Percentiles rank a stretch among this genome's conserved stretches.
phyloP scores from a whole-genome alignment of 352 stramenopile species.

The Phytophthora tubulina region DNA sequence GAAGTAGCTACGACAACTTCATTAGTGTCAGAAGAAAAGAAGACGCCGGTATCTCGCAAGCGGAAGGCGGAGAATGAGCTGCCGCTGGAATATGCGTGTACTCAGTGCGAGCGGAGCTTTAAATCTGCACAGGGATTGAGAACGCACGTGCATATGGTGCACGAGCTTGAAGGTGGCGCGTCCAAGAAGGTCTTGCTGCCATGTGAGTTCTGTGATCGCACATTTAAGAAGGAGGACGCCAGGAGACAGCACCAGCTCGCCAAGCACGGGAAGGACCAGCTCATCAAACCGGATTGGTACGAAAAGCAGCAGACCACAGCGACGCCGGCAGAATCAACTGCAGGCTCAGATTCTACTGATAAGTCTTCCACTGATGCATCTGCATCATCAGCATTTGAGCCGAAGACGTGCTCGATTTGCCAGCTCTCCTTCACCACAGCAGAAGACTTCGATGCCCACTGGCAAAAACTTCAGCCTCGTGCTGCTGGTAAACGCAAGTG shows the following conservation, averaged over 20 bases:
- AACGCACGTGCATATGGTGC: conserved; percentile 89
- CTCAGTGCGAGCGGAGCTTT: conserved; percentile 71
- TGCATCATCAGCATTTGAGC: not conserved
- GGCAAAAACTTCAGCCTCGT: conserved; percentile 49
- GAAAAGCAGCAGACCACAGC: conserved; percentile 34
- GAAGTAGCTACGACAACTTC: not conserved
- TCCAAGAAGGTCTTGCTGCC: conserved; percentile 39
- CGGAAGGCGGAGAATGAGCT: conserved; percentile 50
- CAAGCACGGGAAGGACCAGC: conserved; percentile 82
- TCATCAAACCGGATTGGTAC: conserved; percentile 88
- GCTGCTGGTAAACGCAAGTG: conserved; percentile 45
- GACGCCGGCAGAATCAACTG: not conserved
- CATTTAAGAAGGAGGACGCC: conserved; percentile 83
- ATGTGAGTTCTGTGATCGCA: conserved; percentile 61
- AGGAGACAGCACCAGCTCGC: conserved; percentile 77
- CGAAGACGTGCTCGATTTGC: conserved; percentile 51
- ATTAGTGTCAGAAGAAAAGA: not conserved
- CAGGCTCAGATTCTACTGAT: not conserved
- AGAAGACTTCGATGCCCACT: conserved; percentile 49
- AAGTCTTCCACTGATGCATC: not conserved
- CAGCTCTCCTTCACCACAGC: conserved; percentile 37
- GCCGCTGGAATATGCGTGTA: conserved; percentile 48
- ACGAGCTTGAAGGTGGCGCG: conserved; percentile 61
- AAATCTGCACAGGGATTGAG: conserved; percentile 75
- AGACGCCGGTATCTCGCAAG: conserved; percentile 36